A percentile compares a stretch with the other conserved stretches of the same genome.
phyloP scores from a whole-genome alignment of 495 filamentous ascomycete genomes.

The Trichoderma erinaceum region DNA sequence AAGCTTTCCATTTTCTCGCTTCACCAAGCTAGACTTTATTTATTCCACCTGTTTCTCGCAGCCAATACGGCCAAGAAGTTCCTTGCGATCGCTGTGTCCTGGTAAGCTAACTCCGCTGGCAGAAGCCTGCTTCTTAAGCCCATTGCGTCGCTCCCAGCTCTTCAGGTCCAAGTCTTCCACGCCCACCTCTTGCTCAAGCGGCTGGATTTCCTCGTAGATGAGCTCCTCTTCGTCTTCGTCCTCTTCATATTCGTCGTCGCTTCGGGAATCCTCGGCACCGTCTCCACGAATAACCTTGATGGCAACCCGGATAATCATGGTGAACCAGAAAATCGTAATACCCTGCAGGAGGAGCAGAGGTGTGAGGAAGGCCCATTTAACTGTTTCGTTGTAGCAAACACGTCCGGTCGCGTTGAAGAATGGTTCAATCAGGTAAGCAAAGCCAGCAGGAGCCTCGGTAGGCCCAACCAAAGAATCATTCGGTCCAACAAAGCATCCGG shows the following conservation, averaged over 20 bases:
- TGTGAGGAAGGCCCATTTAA: slow-evolving; percentile 69
- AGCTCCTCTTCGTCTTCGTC: slow-evolving; percentile 49
- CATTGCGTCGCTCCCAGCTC: slow-evolving; percentile 42
- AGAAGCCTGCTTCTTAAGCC: slow-evolving; percentile 37
- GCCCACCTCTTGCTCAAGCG: slow-evolving; percentile 60
- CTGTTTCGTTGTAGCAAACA: slow-evolving; percentile 66
- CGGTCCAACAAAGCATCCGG: slow-evolving; percentile 61
- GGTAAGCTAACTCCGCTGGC: slow-evolving; percentile 56
- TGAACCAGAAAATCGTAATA: slow-evolving; percentile 82
- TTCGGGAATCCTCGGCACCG: slow-evolving; percentile 79
- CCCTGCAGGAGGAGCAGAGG: slow-evolving; percentile 72
- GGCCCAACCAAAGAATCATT: slow-evolving; percentile 46
- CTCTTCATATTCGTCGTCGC: slow-evolving; percentile 75
- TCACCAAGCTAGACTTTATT: not conserved
- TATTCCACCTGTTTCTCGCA: slow-evolving; percentile 61
- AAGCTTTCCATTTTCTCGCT: not conserved
- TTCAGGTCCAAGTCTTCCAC: slow-evolving; percentile 55
- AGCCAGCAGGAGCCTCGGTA: slow-evolving; percentile 48
- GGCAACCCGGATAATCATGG: slow-evolving; percentile 77
- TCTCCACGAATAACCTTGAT: slow-evolving; percentile 65
- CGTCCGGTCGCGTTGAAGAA: slow-evolving; percentile 61
- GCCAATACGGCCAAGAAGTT: slow-evolving; percentile 64
- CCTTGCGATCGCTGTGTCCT: slow-evolving; percentile 67
- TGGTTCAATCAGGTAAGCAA: slow-evolving; percentile 59
- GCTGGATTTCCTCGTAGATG: slow-evolving; percentile 41